Evolutionary conservation across 495 filamentous ascomycete genomes (phyloP).

Genomic region (Cairneyella variabilis): DNA sequence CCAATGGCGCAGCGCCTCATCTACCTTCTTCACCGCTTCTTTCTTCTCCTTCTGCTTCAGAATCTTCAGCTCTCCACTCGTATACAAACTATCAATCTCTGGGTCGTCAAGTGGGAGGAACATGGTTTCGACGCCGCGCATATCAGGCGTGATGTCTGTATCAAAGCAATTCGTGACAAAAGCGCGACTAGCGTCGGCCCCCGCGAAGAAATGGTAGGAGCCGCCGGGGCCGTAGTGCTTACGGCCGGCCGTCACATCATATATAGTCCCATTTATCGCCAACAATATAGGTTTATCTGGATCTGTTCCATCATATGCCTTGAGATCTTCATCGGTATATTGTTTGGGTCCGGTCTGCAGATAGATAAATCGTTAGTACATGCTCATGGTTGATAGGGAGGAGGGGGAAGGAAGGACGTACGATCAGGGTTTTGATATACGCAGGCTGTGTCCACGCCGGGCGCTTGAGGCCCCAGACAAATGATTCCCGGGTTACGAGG

Average conservation of each 20-base stretch:
- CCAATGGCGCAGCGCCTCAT: conserved; percentile 58
- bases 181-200: conserved; percentile 79
- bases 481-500: conserved; percentile 30
- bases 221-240: conserved; percentile 86
- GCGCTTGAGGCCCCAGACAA: conserved; percentile 60
- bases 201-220: conserved; percentile 82
- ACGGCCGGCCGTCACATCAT: conserved; percentile 78
- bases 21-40: conserved; percentile 50
- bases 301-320: conserved; percentile 75
- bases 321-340: conserved; percentile 71
- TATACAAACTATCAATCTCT: conserved; percentile 45
- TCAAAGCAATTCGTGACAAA: conserved; percentile 98
- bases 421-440: conserved; percentile 56
- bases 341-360: conserved; percentile 45
- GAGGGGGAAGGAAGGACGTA: conserved; percentile 10
- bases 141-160: conserved; percentile 74
- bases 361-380: neutral
- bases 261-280: conserved; percentile 89
- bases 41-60: conserved; percentile 48
- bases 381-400: neutral
- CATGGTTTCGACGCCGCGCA: conserved; percentile 85
- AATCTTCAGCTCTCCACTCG: conserved; percentile 48
- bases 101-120: conserved; percentile 74
- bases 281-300: conserved; percentile 77
- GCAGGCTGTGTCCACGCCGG: conserved; percentile 64